These are phyloP conservation scores for Nematodospora anomalae DNA, from an alignment of 1,139 yeast genomes.

Conservation along the genomic window DNA sequence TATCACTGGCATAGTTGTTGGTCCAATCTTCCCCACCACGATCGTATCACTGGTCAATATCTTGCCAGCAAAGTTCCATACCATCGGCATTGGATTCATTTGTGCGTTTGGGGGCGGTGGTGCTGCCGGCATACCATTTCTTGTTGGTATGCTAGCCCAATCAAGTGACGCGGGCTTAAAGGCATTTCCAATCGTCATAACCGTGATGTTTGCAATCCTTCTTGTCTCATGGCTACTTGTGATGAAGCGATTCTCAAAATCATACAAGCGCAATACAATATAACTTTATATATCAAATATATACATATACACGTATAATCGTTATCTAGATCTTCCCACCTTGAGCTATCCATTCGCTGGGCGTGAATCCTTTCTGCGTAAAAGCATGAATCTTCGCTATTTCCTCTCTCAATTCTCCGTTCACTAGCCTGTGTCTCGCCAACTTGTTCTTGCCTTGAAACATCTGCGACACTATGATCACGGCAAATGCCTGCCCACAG, in stretches of 20 bases:
- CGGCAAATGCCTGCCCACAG: constrained; percentile 86
- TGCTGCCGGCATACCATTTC: constrained; percentile 68
- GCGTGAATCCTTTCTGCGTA: constrained; percentile 82
- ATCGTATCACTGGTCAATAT: constrained; percentile 63
- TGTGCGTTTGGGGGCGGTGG: constrained; percentile 79
- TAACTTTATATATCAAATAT: constrained; percentile 11
- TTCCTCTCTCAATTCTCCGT: constrained; percentile 74
- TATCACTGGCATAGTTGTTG: constrained; percentile 64
- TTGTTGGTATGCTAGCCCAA: constrained; percentile 53
- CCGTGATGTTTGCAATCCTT: constrained; percentile 27
- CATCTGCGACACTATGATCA: constrained; percentile 69
- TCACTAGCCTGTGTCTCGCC: constrained; percentile 84
- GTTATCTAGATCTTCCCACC: constrained; percentile 27
- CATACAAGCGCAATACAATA: constrained; percentile 19
- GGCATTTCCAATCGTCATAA: constrained; percentile 34
- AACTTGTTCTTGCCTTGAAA: constrained; percentile 84
- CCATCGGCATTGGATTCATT: constrained; percentile 71
- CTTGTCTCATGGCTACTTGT: constrained; percentile 30
- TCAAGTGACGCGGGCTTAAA: constrained; percentile 34
- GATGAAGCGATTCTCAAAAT: constrained; percentile 17
- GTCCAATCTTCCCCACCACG: constrained; percentile 81
- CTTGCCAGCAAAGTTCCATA: constrained; percentile 61
- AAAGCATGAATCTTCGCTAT: constrained; percentile 90
- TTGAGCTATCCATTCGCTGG: constrained; percentile 64
- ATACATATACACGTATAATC: background rate